phyloP scores from a whole-genome alignment of 2,329 filamentous ascomycete species.

The Microthyrium microscopicum region DNA sequence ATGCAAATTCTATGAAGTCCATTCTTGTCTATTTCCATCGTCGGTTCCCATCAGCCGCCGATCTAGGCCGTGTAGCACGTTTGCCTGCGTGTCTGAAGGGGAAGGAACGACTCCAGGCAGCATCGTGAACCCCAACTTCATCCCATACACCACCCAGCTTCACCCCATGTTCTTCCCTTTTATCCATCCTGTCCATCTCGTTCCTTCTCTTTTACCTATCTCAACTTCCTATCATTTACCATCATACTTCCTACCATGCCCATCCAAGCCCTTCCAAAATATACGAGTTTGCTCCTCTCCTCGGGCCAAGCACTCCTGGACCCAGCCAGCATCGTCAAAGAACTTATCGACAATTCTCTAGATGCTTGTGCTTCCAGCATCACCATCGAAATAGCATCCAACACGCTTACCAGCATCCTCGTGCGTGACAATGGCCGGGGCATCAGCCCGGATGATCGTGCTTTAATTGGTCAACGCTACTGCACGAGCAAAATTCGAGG shows the following conservation, averaged over 20 bases:
- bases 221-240: no score
- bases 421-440: conserved; percentile 61
- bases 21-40: no score
- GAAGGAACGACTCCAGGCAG: no score
- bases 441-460: conserved; percentile 45
- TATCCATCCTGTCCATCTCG: background rate
- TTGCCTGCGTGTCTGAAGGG: no score
- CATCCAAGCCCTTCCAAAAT: conserved; percentile 26
- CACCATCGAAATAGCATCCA: conserved; percentile 44
- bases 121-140: no score
- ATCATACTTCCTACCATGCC: no score
- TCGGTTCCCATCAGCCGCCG: no score
- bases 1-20: no score
- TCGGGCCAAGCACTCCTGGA: conserved; percentile 44
- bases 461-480: conserved; percentile 44
- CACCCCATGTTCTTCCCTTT: background rate
- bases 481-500: conserved; percentile 57
- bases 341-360: conserved; percentile 61
- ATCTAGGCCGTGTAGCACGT: no score
- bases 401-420: conserved; percentile 53
- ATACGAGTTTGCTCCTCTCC: conserved; percentile 27
- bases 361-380: conserved; percentile 53
- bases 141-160: background rate
- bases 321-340: conserved; percentile 50
- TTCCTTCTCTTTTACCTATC: background rate